phyloP scores from a whole-genome alignment of 139 green algal species.

The Chlorella sp. region DNA sequence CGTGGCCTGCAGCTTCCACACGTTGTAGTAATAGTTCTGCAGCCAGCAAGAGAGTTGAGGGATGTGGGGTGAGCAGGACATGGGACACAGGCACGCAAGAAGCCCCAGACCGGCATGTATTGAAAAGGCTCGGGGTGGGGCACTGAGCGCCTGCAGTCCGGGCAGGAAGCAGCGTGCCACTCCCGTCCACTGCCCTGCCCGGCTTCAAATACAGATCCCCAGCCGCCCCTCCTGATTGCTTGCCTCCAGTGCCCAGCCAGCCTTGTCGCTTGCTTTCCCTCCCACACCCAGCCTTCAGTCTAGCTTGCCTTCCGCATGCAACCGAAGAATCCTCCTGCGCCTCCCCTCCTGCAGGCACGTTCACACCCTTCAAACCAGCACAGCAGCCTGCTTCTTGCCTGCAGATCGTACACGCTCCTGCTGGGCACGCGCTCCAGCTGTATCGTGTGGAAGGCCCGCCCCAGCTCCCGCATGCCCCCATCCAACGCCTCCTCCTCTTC shows the following conservation, averaged over 20 bases:
- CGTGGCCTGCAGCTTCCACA: slow-evolving; percentile 42
- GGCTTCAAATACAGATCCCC: no score
- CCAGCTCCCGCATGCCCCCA: slow-evolving; percentile 40
- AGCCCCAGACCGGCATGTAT: background rate
- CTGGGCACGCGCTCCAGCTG: slow-evolving; percentile 21
- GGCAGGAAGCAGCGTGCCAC: no score
- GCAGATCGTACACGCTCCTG: slow-evolving; percentile 18
- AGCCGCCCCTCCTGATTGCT: no score
- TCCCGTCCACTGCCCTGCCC: no score
- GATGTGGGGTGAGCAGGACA: no score
- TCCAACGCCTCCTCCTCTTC: slow-evolving; percentile 35
- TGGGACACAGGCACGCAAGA: background rate
- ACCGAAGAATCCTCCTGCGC: no score
- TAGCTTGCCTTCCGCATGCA: no score
- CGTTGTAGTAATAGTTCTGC: slow-evolving; percentile 45
- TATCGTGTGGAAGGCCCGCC: slow-evolving; percentile 42
- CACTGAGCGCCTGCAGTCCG: no score
- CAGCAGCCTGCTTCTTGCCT: background rate
- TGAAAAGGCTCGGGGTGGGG: background rate
- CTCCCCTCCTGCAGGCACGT: no score
- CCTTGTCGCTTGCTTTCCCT: background rate
- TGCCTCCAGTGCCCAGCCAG: background rate
- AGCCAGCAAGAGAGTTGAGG: no score
- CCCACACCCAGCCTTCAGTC: no score
- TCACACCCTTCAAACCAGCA: no score